A percentile compares a stretch with the other conserved stretches of the same genome.
Conservation (phyloP, 805 yeast genomes). For the Metschnikowia dekortorum region DNA sequence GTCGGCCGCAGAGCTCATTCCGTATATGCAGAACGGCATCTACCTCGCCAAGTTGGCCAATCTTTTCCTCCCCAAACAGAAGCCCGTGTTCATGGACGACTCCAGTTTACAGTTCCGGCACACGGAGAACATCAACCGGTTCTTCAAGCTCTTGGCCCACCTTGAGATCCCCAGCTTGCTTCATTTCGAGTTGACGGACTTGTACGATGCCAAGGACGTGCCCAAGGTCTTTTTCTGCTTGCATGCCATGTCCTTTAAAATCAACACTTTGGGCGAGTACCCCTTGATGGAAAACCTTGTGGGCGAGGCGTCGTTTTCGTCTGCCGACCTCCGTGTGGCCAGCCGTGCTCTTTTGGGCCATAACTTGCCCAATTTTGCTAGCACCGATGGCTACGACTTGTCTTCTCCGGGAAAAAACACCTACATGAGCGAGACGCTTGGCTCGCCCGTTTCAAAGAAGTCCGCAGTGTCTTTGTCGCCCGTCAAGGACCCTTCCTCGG, state of each 20-base stretch:
- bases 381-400: slow-evolving; percentile 31
- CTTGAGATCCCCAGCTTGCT: slow-evolving; percentile 83
- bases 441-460: background rate
- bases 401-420: slow-evolving; percentile 14
- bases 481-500: background rate
- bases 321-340: slow-evolving; percentile 64
- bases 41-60: slow-evolving; percentile 74
- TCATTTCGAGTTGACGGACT: slow-evolving; percentile 85
- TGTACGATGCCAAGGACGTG: slow-evolving; percentile 85
- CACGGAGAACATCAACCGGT: slow-evolving; percentile 86
- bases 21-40: slow-evolving; percentile 79
- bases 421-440: slow-evolving; percentile 17
- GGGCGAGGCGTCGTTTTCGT: slow-evolving; percentile 58
- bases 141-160: slow-evolving; percentile 64
- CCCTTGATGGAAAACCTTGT: slow-evolving; percentile 61
- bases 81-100: slow-evolving; percentile 52
- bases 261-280: slow-evolving; percentile 53
- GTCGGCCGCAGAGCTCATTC: slow-evolving; percentile 54
- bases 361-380: slow-evolving; percentile 69
- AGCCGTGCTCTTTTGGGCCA: slow-evolving; percentile 65
- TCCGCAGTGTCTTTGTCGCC: background rate
- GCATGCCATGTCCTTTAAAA: slow-evolving; percentile 78
- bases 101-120: slow-evolving; percentile 71
- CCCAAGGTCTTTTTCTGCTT: slow-evolving; percentile 93
- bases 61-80: slow-evolving; percentile 63